phyloP scores from a whole-genome alignment of 208 protist species.

The Angomonas deanei region DNA sequence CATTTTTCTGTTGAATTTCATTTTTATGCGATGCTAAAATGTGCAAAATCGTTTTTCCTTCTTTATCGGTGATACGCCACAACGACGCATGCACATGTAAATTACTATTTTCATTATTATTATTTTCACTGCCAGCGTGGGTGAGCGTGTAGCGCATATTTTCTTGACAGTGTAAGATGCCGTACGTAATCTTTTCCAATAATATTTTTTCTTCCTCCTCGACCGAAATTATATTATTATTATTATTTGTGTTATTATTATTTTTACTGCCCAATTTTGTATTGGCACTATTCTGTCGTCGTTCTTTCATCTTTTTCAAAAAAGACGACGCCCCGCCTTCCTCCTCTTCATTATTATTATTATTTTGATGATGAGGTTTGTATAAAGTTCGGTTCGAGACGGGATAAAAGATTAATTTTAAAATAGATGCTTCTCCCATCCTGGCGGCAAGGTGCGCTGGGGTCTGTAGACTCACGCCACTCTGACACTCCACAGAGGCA shows the following conservation, averaged over 20 bases:
- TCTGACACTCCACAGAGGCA: slow-evolving; percentile 42
- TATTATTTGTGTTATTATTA: background rate
- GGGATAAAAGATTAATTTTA: slow-evolving; percentile 30
- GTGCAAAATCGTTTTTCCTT: background rate
- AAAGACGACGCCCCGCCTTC: background rate
- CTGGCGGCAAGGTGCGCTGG: slow-evolving; percentile 55
- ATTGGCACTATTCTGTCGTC: background rate
- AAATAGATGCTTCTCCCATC: slow-evolving; percentile 13
- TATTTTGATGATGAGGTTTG: background rate
- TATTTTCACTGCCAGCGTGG: background rate
- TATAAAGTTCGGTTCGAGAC: background rate
- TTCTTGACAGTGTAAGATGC: background rate
- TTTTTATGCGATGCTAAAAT: background rate
- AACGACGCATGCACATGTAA: background rate
- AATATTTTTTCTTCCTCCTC: background rate
- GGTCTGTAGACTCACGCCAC: slow-evolving; percentile 38
- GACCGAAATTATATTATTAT: background rate
- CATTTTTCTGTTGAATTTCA: background rate
- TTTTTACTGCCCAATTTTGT: background rate
- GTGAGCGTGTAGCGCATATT: background rate
- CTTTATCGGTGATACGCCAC: background rate
- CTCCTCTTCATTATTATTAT: background rate
- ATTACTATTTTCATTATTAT: background rate
- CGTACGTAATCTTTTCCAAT: background rate
- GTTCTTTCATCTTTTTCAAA: background rate